These are phyloP conservation scores for Komagataella phaffii DNA, from an alignment of 805 yeast species.

Conservation along the genomic window DNA sequence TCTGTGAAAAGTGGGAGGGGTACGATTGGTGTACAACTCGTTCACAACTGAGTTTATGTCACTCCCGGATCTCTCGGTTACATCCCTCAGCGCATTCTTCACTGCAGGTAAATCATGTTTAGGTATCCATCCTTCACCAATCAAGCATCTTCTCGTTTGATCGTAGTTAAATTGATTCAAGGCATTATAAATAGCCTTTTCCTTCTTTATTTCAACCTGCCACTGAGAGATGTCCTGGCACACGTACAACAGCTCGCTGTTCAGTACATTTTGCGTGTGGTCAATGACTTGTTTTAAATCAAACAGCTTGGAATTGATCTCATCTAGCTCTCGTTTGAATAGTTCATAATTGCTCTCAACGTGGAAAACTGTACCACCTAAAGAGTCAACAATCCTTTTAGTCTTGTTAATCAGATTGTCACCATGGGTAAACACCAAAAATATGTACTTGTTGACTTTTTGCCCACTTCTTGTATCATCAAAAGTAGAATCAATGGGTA, in stretches of 20 bases:
- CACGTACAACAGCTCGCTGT: constrained; percentile 66
- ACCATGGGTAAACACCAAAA: constrained; percentile 90
- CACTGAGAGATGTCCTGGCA: constrained; percentile 66
- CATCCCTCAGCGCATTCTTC: constrained; percentile 50
- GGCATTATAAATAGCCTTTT: constrained; percentile 68
- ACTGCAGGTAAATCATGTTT: constrained; percentile 57
- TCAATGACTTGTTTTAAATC: constrained; percentile 38
- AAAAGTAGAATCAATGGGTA: constrained; percentile 57
- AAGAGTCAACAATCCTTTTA: constrained; percentile 70
- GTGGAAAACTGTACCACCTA: constrained; percentile 67
- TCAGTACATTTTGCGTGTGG: constrained; percentile 55
- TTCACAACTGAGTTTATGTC: constrained; percentile 40
- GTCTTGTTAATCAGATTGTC: constrained; percentile 53
- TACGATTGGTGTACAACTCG: constrained; percentile 47
- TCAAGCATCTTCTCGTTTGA: constrained; percentile 69
- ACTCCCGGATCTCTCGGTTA: constrained; percentile 35
- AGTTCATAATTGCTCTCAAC: constrained; percentile 29
- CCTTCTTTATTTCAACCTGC: constrained; percentile 59
- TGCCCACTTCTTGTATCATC: constrained; percentile 44
- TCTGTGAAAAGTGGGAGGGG: constrained; percentile 62
- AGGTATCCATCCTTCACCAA: constrained; percentile 98
- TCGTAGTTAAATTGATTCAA: constrained; percentile 74
- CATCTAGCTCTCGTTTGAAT: constrained; percentile 35
- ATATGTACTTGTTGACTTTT: constrained; percentile 58
- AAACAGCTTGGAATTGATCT: constrained; percentile 27